Evolutionary conservation across 176 grass and related monocot species (phyloP).

Genomic region (Tuctoria greenei): DNA sequence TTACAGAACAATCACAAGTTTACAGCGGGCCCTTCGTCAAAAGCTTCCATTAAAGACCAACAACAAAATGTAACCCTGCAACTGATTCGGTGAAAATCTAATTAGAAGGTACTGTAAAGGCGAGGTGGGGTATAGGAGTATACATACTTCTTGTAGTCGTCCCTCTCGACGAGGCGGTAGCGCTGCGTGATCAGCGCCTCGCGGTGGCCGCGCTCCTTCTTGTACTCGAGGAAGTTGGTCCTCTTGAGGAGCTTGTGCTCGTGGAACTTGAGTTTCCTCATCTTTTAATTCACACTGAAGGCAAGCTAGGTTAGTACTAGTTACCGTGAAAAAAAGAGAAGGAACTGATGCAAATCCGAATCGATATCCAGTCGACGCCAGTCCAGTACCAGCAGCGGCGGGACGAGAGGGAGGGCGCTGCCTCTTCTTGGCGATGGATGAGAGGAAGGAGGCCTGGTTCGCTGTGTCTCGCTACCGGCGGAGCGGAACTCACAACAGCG

Average conservation of each 20-base stretch:
- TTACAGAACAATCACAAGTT: neutral
- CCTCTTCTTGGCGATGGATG: too few species aligned
- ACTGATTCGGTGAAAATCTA: neutral
- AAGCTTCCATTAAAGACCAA: neutral
- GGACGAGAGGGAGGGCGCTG: too few species aligned
- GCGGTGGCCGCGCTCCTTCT: conserved; percentile 48
- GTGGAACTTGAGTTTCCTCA: conserved; percentile 65
- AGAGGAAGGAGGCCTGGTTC: too few species aligned
- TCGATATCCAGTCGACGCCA: neutral
- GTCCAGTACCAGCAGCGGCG: too few species aligned
- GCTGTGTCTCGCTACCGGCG: too few species aligned
- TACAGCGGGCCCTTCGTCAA: too few species aligned
- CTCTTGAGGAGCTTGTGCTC: conserved; percentile 66
- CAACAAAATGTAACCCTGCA: neutral
- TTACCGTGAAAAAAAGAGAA: neutral
- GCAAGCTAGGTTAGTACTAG: neutral
- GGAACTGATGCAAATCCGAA: neutral
- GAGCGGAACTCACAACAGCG: too few species aligned
- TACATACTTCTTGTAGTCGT: conserved; percentile 64
- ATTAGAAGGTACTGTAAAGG: neutral
- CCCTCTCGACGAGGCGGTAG: conserved; percentile 55
- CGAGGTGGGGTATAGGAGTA: neutral
- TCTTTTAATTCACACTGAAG: conserved; percentile 18
- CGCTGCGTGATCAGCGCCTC: conserved; percentile 50
- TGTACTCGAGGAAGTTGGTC: conserved; percentile 55